Evolutionary conservation across 2,329 filamentous ascomycete species (phyloP), one percentile per base, ranked within the genome.

Genomic region (Talaromyces sp.): DNA sequence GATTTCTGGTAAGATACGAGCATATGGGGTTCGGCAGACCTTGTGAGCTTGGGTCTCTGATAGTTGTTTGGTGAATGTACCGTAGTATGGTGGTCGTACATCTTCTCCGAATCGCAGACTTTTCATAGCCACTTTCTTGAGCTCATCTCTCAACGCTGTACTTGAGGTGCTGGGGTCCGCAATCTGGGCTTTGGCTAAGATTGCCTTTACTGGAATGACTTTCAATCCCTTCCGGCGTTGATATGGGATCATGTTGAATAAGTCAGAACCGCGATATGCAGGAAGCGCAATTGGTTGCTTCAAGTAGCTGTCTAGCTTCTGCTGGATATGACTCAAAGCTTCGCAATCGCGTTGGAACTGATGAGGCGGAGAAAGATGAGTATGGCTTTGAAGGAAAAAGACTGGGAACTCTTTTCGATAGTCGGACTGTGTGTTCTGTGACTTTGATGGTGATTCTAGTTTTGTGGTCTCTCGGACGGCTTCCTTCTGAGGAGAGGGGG

Each of bases 351-450:
- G 81, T 42, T 81, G 73, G 31, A 85, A 85, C 2, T 79, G 80
- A 56, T 81, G 77, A 1, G 69, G 68, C 0, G 83, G 81, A 0
- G 92, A 92, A 60, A 97, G 68, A n/a, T 77, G 84, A 1, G 91
- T 89, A 69, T 91, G 84, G 2, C 87, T 82, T 63, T 91, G 89
- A 52, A 95, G 71, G 66, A 89, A 93, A 74, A 97, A 98, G 0
- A 90, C 87, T 35, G 92, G 84, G 70, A 98, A 98, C 39, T 83
- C 80, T 67, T 86, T 87, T 18, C 89, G 79, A 67, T 91, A 93
- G 50, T 85, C 82, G 0, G 84, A 82, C 5, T 70, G 67, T 60
- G 67, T 33, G 25, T 72, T 69, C 42, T 69, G 67, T 23, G 23
- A 3, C 18, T 67, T 61, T 2, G 62, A 18, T 1, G 62, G 18